These are phyloP conservation scores for Lactifluus subvellereus DNA, from an alignment of 768 basidiomycete genomes.

Conservation along the genomic window DNA sequence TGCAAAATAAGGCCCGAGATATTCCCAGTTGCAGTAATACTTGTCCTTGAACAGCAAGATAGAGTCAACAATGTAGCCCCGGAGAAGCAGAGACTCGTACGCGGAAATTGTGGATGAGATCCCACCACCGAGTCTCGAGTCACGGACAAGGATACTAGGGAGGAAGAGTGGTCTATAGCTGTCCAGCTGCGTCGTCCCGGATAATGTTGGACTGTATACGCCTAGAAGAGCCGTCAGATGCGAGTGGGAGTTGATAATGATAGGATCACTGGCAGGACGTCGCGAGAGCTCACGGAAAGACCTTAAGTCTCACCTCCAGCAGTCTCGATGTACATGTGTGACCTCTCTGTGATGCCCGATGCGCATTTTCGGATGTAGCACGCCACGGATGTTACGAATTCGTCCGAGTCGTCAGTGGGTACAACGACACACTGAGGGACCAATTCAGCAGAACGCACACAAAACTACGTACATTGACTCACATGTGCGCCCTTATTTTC, in stretches of 20 bases:
- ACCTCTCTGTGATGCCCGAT: neutral
- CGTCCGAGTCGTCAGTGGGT: no score
- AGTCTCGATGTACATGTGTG: constrained; percentile 28
- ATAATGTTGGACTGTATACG: no score
- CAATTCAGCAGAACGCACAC: no score
- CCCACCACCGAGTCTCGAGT: no score
- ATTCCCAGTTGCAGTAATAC: constrained; percentile 86
- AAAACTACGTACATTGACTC: no score
- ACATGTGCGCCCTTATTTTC: no score
- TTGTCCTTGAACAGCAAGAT: constrained; percentile 63
- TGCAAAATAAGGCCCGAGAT: constrained; percentile 70
- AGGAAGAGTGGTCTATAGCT: no score
- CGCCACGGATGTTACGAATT: no score
- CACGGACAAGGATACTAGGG: no score
- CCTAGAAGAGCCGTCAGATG: no score
- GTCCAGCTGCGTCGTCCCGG: constrained; percentile 24
- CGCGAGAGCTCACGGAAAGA: constrained; percentile 12
- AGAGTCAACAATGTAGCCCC: constrained; percentile 42
- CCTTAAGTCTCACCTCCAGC: constrained; percentile 74
- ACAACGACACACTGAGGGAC: neutral
- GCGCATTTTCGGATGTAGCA: constrained; percentile 54
- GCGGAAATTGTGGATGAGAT: no score
- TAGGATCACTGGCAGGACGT: constrained; percentile 5
- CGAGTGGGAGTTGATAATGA: constrained; percentile 5
- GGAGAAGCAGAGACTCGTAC: no score